Conservation (phyloP, 441 rosid species). For the Geranium incanum region DNA sequence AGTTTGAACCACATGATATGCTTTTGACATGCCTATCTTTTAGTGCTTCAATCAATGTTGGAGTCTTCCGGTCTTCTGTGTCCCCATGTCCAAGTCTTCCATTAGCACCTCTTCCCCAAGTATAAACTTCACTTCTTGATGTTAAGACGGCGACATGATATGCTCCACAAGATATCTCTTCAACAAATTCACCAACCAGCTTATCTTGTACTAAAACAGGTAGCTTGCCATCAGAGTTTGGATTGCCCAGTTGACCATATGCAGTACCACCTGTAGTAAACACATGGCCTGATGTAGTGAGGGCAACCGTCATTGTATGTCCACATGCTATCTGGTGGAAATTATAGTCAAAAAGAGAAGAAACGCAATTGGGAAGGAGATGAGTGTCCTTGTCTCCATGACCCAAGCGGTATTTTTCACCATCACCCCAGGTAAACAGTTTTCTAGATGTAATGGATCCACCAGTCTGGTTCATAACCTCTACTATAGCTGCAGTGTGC, state of each 20-base stretch:
- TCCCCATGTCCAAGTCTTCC: constrained; percentile 95
- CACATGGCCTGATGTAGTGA: constrained; percentile 72
- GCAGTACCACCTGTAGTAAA: constrained; percentile 92
- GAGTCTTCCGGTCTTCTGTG: constrained; percentile 71
- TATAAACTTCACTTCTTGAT: constrained; percentile 81
- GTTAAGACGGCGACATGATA: constrained; percentile 90
- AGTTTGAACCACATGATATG: constrained; percentile 78
- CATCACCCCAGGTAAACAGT: constrained; percentile 96
- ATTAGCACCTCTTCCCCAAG: constrained; percentile 97
- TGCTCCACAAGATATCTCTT: constrained; percentile 92
- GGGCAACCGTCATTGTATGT: constrained; percentile 82
- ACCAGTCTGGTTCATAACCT: constrained; percentile 85
- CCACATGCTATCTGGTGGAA: constrained; percentile 90
- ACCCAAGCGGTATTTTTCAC: constrained; percentile 87
- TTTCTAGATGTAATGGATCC: constrained; percentile 87
- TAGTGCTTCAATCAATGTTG: constrained; percentile 69
- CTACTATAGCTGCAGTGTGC: constrained; percentile 96
- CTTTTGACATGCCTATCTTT: constrained; percentile 95
- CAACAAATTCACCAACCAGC: constrained; percentile 70
- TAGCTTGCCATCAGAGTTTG: constrained; percentile 73
- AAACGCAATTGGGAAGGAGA: constrained; percentile 87
- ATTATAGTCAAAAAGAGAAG: constrained; percentile 90
- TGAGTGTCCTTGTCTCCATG: constrained; percentile 86
- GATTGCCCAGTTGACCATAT: constrained; percentile 89
- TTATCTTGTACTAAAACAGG: constrained; percentile 80